Conservation (phyloP, 148 eudicot genomes). For the Bassia scoparia region DNA sequence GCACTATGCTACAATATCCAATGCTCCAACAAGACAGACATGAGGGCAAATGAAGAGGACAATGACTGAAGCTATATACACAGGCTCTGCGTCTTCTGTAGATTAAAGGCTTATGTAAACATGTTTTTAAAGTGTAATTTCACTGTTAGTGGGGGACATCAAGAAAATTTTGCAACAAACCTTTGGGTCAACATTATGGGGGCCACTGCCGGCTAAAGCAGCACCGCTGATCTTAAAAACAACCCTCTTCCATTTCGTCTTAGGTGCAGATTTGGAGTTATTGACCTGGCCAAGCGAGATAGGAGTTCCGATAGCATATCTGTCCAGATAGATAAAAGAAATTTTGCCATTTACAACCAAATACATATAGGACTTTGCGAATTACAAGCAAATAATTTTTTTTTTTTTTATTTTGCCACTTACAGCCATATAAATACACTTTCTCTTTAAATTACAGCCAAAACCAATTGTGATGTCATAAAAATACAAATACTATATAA, state of each 20-base stretch:
- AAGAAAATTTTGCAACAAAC: slow-evolving; percentile 31
- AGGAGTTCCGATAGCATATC: slow-evolving; percentile 52
- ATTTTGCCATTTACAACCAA: slow-evolving; percentile 7
- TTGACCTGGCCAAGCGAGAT: slow-evolving; percentile 53
- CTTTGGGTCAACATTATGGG: slow-evolving; percentile 91
- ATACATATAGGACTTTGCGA: too few relatives aligned
- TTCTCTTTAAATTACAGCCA: too few relatives aligned
- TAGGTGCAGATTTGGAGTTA: slow-evolving; percentile 51
- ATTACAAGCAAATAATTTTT: too few relatives aligned
- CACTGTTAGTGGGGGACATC: too few relatives aligned
- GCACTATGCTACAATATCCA: slow-evolving; percentile 1
- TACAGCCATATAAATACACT: too few relatives aligned
- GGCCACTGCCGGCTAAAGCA: slow-evolving; percentile 72
- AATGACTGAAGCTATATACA: background rate
- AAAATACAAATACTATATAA: too few relatives aligned
- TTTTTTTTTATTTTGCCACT: too few relatives aligned
- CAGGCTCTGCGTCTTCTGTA: slow-evolving; percentile 5
- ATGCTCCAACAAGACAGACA: background rate
- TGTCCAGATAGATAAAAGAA: slow-evolving; percentile 30
- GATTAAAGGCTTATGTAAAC: background rate
- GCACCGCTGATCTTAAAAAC: slow-evolving; percentile 93
- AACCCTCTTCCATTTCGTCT: slow-evolving; percentile 89
- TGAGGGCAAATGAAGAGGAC: background rate
- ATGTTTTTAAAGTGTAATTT: too few relatives aligned
- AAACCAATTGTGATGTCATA: too few relatives aligned